phyloP scores from a whole-genome alignment of 2,329 filamentous ascomycete genomes.

The Ophiosphaerella korrae region DNA sequence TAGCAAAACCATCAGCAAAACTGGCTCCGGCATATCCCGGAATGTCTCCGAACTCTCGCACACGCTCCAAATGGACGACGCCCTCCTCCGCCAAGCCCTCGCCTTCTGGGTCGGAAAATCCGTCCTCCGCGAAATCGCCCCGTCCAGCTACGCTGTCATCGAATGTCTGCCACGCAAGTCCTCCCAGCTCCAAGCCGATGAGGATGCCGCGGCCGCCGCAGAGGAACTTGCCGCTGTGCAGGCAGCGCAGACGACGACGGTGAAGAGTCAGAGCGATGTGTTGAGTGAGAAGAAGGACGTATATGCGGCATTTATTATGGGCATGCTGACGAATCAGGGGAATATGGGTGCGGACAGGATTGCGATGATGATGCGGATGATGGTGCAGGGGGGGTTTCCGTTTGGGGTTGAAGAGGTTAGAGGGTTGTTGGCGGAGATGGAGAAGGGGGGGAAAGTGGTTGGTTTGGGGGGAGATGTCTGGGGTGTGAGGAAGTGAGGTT shows the following conservation, averaged over 20 bases:
- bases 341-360: slow-evolving; percentile 83
- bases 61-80: slow-evolving; percentile 72
- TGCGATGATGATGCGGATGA: slow-evolving; percentile 92
- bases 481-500: slow-evolving; percentile 32
- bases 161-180: slow-evolving; percentile 54
- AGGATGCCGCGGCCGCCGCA: slow-evolving; percentile 45
- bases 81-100: slow-evolving; percentile 70
- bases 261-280: slow-evolving; percentile 60
- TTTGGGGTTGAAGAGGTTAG: slow-evolving; percentile 88
- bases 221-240: slow-evolving; percentile 43
- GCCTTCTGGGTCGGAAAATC: slow-evolving; percentile 73
- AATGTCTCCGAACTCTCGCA: slow-evolving; percentile 55
- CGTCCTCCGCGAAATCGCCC: slow-evolving; percentile 60
- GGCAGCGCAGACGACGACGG: slow-evolving; percentile 55
- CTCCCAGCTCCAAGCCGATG: slow-evolving; percentile 27
- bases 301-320: slow-evolving; percentile 90
- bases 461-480: slow-evolving; percentile 39
- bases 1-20: slow-evolving; percentile 17
- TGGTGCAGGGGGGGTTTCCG: slow-evolving; percentile 83
- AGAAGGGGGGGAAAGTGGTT: slow-evolving; percentile 37
- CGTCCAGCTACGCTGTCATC: slow-evolving; percentile 68
- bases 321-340: slow-evolving; percentile 92
- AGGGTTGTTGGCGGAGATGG: slow-evolving; percentile 79
- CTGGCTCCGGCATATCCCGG: slow-evolving; percentile 42
- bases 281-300: slow-evolving; percentile 72